Evolutionary conservation across 1,139 yeast species (phyloP), one percentile per base, ranked within the genome.

Genomic region (Candida glucosophila): DNA sequence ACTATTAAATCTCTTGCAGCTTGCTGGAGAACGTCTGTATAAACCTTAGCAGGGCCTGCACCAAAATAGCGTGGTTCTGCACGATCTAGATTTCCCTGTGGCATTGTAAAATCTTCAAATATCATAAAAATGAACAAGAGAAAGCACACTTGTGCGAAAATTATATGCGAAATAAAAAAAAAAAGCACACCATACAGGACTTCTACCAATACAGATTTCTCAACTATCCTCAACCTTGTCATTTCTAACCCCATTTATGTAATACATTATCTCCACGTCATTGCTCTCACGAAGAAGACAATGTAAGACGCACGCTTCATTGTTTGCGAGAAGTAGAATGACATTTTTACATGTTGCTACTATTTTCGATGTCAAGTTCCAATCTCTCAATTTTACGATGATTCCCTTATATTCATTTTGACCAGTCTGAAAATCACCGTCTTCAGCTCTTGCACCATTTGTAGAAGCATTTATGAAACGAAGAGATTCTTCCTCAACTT

Each of bases 21-120:
- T 55, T 82, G 79, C 51, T 83, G 79, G 28, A 90, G 67, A 4
- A 86, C 97, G 6, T 58, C 51, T 4, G 90, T 76, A 15, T 97
- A 96, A 26, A 90, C 66, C 30, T 78, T 67, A 2, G 98, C 98
- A 23, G 98, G 98, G 8, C 98, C 98, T 14, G 98, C 97, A 30
- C 97, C 98, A 46, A 85, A 90, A 50, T 90, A 83, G 49, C 75
- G 66, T 29, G 93, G 88, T 43, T 76, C 78, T 51, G 67, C 77
- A 59, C 92, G 74, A 20, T 69, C 66, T 29, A 76, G 52, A 11
- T 6, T 19, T 11, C 21, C 12, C 8, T 19, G 13, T 10, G 21
- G 7, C 21, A 19, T 19, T 11, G 8, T 10, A 7, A 19, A 19
- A 19, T 11, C n/a, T n/a, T n/a, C n/a, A n/a, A n/a, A n/a, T 16